A percentile compares a stretch with the other conserved stretches of the same genome.
These are phyloP conservation scores for Xanthoceras sorbifolium DNA, from an alignment of 345 rosid genomes.

Conservation along the genomic window DNA sequence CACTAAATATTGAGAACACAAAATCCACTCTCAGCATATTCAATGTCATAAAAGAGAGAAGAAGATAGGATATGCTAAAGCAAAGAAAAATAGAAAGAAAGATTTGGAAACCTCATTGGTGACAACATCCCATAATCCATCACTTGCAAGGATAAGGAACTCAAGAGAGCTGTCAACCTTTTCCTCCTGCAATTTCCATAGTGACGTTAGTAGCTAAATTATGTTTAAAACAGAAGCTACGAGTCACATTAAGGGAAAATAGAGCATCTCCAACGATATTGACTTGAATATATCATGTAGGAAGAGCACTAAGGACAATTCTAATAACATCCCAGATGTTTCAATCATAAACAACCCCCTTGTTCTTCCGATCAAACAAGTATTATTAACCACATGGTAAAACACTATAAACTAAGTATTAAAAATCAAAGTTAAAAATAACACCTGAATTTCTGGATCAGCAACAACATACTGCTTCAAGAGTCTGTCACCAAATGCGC, in stretches of 20 bases:
- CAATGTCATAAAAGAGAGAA: background rate
- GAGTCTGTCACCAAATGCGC: conserved; percentile 97
- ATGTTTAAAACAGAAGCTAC: background rate
- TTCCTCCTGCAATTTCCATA: conserved; percentile 72
- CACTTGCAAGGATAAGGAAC: conserved; percentile 99
- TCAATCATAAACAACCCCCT: background rate
- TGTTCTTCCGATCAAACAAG: background rate
- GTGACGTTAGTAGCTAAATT: conserved; percentile 11
- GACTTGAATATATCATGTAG: background rate
- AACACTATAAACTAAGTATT: background rate
- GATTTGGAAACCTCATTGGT: conserved; percentile 73
- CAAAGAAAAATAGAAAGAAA: background rate
- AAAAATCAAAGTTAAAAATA: conserved; percentile 11
- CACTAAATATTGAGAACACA: background rate
- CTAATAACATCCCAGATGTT: background rate
- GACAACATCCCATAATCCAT: conserved; percentile 99
- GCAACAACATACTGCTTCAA: conserved; percentile 99
- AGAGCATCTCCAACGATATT: background rate
- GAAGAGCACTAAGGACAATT: background rate
- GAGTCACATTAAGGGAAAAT: background rate
- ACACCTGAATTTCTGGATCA: conserved; percentile 97
- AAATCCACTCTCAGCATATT: background rate
- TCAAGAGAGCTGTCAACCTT: conserved; percentile 89
- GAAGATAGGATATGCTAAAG: background rate
- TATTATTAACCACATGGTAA: background rate